Evolutionary conservation across 1,284 basidiomycete species (phyloP).

Genomic region (Tylopilus sp.): DNA sequence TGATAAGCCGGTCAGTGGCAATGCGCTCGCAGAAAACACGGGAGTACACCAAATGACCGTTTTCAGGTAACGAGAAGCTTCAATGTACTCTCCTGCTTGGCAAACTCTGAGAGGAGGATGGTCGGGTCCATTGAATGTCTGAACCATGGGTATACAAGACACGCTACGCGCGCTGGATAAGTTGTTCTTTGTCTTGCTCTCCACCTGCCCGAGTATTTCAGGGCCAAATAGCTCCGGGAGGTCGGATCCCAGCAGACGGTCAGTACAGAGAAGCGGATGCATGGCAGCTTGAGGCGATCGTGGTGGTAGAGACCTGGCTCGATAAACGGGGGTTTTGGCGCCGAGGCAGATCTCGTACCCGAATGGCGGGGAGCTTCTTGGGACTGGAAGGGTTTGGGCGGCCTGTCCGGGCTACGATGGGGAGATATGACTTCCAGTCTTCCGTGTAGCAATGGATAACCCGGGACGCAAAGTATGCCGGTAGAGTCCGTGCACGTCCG

Average conservation of each 20-base stretch:
- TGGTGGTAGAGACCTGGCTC: too few species aligned
- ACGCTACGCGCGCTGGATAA: background rate
- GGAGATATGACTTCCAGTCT: conserved; percentile 6
- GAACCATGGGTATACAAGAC: conserved; percentile 6
- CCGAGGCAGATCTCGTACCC: too few species aligned
- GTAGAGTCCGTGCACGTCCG: conserved; percentile 9
- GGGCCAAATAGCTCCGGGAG: background rate
- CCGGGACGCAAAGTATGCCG: conserved; percentile 6
- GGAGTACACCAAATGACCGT: conserved; percentile 5
- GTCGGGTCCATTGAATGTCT: background rate
- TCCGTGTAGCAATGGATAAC: conserved; percentile 9
- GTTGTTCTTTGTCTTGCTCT: background rate
- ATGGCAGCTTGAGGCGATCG: conserved; percentile 4
- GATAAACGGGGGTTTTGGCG: too few species aligned
- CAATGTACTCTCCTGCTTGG: background rate
- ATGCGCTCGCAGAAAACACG: conserved; percentile 1
- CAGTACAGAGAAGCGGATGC: background rate
- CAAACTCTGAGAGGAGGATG: background rate
- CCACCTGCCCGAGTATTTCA: background rate
- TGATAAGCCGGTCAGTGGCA: background rate
- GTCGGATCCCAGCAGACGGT: background rate
- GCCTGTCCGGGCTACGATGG: background rate
- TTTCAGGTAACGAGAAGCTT: background rate
- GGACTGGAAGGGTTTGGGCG: background rate
- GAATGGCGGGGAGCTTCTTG: background rate